A percentile compares a stretch with the other conserved stretches of the same genome.
phyloP scores from a whole-genome alignment of 179 eudicot species.

The Beta lomatogona region DNA sequence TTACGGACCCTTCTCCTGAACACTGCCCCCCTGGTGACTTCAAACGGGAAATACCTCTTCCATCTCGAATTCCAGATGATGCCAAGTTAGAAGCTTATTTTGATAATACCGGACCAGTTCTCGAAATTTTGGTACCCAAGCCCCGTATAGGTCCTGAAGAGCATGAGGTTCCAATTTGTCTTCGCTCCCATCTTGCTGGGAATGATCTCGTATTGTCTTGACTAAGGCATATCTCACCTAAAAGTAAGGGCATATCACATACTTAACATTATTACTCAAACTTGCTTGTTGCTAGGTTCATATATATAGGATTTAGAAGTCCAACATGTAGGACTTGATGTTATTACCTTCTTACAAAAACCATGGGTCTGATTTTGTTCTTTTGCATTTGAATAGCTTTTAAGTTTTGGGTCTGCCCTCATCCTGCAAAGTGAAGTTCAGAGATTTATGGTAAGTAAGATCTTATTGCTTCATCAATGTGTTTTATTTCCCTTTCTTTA shows the following conservation, averaged over 20 bases:
- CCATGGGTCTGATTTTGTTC: conserved; percentile 31
- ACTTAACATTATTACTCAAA: conserved; percentile 20
- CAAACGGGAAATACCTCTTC: conserved; percentile 58
- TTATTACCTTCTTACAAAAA: conserved; percentile 19
- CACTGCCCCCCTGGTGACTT: conserved; percentile 82
- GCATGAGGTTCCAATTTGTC: conserved; percentile 65
- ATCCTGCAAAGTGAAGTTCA: conserved; percentile 38
- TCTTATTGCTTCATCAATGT: conserved; percentile 20
- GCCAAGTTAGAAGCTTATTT: conserved; percentile 72
- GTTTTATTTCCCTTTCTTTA: not conserved
- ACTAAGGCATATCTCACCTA: conserved; percentile 30
- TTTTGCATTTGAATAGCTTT: conserved; percentile 36
- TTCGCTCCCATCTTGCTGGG: conserved; percentile 53
- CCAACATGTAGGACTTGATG: conserved; percentile 15
- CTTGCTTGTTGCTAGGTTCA: conserved; percentile 19
- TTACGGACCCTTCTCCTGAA: conserved; percentile 68
- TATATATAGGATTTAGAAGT: conserved; percentile 21
- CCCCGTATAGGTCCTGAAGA: conserved; percentile 63
- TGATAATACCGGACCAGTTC: conserved; percentile 59
- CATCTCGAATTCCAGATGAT: conserved; percentile 71
- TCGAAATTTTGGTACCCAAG: conserved; percentile 70
- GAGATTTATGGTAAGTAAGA: conserved; percentile 43
- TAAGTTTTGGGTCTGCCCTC: conserved; percentile 38
- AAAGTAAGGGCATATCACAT: conserved; percentile 36
- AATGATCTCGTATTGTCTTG: conserved; percentile 54